These are phyloP conservation scores for Blastobotrys parvus DNA, from an alignment of 805 yeast species.

Conservation along the genomic window DNA sequence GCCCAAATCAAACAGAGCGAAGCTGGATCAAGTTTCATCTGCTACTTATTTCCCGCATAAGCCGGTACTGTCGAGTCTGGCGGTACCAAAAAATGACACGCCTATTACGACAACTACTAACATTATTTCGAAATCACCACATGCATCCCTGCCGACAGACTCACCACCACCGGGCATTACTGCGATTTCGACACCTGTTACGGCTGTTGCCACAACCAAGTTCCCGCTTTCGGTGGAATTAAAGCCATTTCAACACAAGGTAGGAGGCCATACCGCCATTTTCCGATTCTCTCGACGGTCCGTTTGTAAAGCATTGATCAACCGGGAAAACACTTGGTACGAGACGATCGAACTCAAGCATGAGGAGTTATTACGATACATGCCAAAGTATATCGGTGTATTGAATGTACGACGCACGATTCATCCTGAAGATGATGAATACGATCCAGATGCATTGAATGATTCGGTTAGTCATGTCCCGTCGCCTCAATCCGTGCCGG, in stretches of 20 bases:
- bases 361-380: slow-evolving; percentile 65
- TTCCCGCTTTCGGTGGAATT: slow-evolving; percentile 68
- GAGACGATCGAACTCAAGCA: slow-evolving; percentile 77
- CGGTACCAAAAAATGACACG: not conserved
- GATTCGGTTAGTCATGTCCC: not conserved
- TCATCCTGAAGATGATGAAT: slow-evolving; percentile 25
- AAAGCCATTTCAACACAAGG: slow-evolving; percentile 85
- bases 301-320: slow-evolving; percentile 87
- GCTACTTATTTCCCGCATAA: slow-evolving; percentile 28
- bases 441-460: slow-evolving; percentile 1
- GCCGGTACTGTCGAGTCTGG: slow-evolving; percentile 3
- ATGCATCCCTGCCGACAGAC: no score
- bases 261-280: slow-evolving; percentile 97
- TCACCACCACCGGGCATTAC: not conserved
- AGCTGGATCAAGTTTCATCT: slow-evolving; percentile 18
- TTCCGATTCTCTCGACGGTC: slow-evolving; percentile 87
- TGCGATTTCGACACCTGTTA: not conserved
- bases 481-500: not conserved
- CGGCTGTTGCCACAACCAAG: no score
- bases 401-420: slow-evolving; percentile 74
- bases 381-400: slow-evolving; percentile 95
- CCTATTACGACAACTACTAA: not conserved
- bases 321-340: slow-evolving; percentile 85
- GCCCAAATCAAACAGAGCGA: slow-evolving; percentile 8
- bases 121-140: not conserved